Conservation (phyloP, 257 asterid genomes). For the Solanum arcanum region DNA sequence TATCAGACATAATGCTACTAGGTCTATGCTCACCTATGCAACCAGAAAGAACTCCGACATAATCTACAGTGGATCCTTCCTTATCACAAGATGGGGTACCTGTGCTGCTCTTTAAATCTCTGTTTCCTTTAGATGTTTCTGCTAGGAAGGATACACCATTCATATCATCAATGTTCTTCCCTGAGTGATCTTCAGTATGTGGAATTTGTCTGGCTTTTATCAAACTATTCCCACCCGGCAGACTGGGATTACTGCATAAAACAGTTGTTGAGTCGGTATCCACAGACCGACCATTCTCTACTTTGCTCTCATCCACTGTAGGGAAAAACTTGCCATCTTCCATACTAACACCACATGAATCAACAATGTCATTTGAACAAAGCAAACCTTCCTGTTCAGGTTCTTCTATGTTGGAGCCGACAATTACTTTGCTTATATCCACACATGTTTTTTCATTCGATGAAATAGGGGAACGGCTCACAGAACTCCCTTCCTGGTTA, state of each 20-base stretch:
- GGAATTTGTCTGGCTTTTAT: constrained; percentile 12
- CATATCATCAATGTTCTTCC: constrained; percentile 4
- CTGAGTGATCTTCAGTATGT: constrained; percentile 5
- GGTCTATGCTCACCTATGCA: constrained; percentile 15
- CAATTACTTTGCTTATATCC: background rate
- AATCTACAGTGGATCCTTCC: constrained; percentile 10
- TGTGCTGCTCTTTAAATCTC: constrained; percentile 7
- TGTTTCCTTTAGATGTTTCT: constrained; percentile 8
- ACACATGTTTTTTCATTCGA: constrained; percentile 14
- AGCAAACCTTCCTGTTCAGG: constrained; percentile 11
- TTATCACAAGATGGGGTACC: constrained; percentile 11
- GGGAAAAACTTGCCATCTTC: constrained; percentile 18
- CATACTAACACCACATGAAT: constrained; percentile 17
- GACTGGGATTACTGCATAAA: constrained; percentile 17
- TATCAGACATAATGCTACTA: constrained; percentile 10
- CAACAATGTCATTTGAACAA: constrained; percentile 13
- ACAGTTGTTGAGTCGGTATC: constrained; percentile 21
- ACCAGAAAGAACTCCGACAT: constrained; percentile 3
- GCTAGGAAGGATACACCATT: background rate
- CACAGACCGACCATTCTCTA: constrained; percentile 14
- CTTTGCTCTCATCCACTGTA: constrained; percentile 14
- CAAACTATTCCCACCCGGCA: constrained; percentile 14
- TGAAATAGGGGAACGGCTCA: constrained; percentile 5
- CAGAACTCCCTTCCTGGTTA: constrained; percentile 13
- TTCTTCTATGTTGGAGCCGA: constrained; percentile 12